Base-by-base conservation (phyloP, 306 rosid genomes). In the Crotalaria pallida region DNA sequence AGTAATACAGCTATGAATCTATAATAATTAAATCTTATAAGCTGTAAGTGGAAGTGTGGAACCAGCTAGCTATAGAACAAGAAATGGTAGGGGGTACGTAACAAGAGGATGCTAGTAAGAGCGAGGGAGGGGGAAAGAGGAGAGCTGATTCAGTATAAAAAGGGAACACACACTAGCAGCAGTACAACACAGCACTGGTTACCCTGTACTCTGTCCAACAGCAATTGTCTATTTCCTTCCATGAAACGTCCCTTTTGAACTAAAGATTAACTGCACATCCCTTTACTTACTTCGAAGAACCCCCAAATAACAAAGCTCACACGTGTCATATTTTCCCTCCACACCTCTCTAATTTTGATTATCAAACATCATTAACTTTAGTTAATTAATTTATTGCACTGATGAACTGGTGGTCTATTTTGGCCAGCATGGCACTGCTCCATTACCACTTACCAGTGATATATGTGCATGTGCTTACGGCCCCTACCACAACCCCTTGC, bases 181-280 rank as follows among this genome's bases (percentile, higher is more conserved):
- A 64, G 73, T 67, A 56, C 82, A 75, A 51, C 51, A 60, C 57
- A 85, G 68, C 78, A 80, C 88, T 83, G 81, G 78, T 27, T 57
- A 51, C 79, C 69, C 88, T 83, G 87, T 65, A 73, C 87, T 75
- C 85, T 77, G 51, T 31, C 63, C 80, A 73, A 83, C 85, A 83
- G 55, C 74, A n/a, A n/a, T 76, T 86, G 89, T 88, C 90, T 64
- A 71, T 77, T 72, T 81, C 68, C 79, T 79, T 76, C 80, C 67
- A 81, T 83, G 89, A 77, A 67, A 80, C 82, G 92, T 84, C 92
- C 84, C 89, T 91, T 83, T 86, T 84, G 72, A 77, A 77, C 75
- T 70, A 80, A 78, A 77, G 79, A 27, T 38, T 71, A 71, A 66
- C 77, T 73, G 48, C 75, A 78, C 79, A 69, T 69, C 62, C 49